These are phyloP conservation scores for Xanthoceras sorbifolium DNA, from an alignment of 345 rosid genomes.

Conservation along the genomic window DNA sequence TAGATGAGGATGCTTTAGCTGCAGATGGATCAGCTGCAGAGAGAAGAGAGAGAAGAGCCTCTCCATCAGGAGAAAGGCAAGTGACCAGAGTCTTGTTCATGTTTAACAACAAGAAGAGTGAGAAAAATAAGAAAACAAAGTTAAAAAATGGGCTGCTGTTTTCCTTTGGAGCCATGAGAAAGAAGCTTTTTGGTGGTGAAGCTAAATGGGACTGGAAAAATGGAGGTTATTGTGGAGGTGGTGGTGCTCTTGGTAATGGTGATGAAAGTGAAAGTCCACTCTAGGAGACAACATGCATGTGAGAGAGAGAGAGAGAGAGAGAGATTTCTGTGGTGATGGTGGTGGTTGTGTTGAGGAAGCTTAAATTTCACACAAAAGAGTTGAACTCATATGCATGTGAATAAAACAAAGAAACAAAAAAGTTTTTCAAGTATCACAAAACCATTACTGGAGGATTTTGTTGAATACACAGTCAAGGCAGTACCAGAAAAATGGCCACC, in stretches of 20 bases:
- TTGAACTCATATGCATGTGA: slow-evolving; percentile 58
- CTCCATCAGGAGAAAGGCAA: slow-evolving; percentile 77
- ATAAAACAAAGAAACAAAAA: slow-evolving; percentile 22
- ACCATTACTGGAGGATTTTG: slow-evolving; percentile 21
- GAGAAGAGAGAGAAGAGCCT: slow-evolving; percentile 67
- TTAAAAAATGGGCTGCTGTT: slow-evolving; percentile 27
- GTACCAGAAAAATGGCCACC: not conserved
- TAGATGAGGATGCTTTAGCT: slow-evolving; percentile 50
- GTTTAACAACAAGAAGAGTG: slow-evolving; percentile 35
- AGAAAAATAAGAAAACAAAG: slow-evolving; percentile 28
- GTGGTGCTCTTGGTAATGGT: slow-evolving; percentile 12
- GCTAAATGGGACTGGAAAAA: slow-evolving; percentile 13
- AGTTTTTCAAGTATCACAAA: slow-evolving; percentile 22
- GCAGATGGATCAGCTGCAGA: slow-evolving; percentile 49
- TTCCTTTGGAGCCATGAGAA: slow-evolving; percentile 40
- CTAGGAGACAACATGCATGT: slow-evolving; percentile 61
- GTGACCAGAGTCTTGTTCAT: slow-evolving; percentile 34
- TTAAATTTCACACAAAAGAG: slow-evolving; percentile 53
- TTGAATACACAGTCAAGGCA: not conserved
- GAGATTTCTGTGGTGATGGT: not conserved
- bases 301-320: slow-evolving; percentile 28
- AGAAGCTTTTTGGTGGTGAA: slow-evolving; percentile 7
- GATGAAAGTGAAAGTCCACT: slow-evolving; percentile 30
- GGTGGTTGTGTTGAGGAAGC: slow-evolving; percentile 22
- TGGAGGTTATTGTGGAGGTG: slow-evolving; percentile 4